Base-by-base conservation (phyloP, 192 early-diverging fungal species). In the Linnemannia elongata region DNA sequence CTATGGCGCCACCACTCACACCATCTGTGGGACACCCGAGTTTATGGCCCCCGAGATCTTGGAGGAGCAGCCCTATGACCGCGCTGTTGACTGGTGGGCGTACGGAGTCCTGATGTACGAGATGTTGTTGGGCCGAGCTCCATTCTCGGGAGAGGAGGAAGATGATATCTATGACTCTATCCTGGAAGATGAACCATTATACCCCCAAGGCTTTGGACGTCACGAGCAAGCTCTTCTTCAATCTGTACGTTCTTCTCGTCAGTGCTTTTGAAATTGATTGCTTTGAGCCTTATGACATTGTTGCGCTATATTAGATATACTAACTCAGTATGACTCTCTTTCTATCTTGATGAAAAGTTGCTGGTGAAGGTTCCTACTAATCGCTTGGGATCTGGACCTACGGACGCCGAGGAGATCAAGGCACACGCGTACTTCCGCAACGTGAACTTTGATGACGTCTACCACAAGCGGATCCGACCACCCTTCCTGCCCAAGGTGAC, bases 41-140 rank as follows among this genome's bases (percentile, higher is more conserved):
- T 99, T 98, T 78, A 99, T 99, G 98, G 98, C 98, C 6, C 98
- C 98, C 49, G 98, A 99, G 88, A 98, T 99, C 72, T 90, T 99
- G 66, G 88, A 95, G 77, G 98, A 98, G 89, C 96, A 98, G 87
- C 95, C 95, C 24, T 99, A 99, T 84, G 95, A 94, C 17, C 93
- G 96, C 17, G 97, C 98, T 6, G 98, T 98, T 4, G 98, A 99
- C 88, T 99, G 98, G 98, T 99, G 98, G 98, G 97, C 98, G 1
- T 97, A 95, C 90, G 95, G 95, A 73, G 95, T 96, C 24, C 88
- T 96, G 74, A 95, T 96, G 78, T 96, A 96, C 85, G 95, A 96
- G 85, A 98, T 99, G 97, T 90, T 98, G 52, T 90, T 98, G 78
- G 96, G 96, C 72, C 94, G 97, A 69, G 94, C 96, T 17, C 98